Conservation (phyloP, 208 protist species). For the Acanthamoeba healyi region DNA sequence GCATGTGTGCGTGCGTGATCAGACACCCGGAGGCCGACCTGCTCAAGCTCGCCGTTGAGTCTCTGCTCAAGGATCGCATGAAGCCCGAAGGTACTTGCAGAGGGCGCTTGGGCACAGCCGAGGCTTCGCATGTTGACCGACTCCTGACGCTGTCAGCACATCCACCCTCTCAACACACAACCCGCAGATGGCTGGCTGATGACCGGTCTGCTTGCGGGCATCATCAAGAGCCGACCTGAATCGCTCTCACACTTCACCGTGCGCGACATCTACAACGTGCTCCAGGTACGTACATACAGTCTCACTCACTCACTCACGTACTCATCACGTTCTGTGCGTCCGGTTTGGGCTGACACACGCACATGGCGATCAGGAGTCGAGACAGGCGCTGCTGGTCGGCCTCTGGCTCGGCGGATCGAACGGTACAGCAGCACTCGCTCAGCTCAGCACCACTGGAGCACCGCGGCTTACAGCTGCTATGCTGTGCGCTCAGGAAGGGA, state of each 20-base stretch:
- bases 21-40: slow-evolving; percentile 34
- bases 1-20: background rate
- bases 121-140: too few species aligned
- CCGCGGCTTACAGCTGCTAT: background rate
- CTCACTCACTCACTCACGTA: background rate
- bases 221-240: background rate
- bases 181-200: slow-evolving; percentile 12
- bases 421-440: background rate
- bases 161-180: too few species aligned
- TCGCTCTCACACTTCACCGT: background rate
- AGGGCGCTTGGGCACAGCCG: too few species aligned
- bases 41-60: slow-evolving; percentile 13
- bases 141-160: too few species aligned
- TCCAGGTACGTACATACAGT: background rate
- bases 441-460: background rate
- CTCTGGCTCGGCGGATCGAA: background rate
- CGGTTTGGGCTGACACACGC: background rate
- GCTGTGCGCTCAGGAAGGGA: background rate
- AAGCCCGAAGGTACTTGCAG: background rate
- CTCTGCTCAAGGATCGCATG: slow-evolving; percentile 25
- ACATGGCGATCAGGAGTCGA: background rate
- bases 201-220: background rate
- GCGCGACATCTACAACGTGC: background rate
- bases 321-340: too few species aligned
- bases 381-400: background rate